A percentile compares a stretch with the other conserved stretches of the same genome.
Evolutionary conservation across 306 rosid species (phyloP).

Genomic region (Vigna radiata): DNA sequence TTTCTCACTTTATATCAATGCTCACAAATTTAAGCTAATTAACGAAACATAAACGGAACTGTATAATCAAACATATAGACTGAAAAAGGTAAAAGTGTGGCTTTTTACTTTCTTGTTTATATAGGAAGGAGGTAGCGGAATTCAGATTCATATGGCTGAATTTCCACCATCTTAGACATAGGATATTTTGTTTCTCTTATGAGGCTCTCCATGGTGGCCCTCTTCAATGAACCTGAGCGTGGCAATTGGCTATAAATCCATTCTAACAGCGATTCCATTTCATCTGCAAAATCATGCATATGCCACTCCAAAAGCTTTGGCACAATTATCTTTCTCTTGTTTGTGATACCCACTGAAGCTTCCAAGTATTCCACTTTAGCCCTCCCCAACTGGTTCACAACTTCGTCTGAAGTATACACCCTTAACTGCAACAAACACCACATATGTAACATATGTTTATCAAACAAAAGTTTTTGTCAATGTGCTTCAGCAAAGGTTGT

Average conservation of each 20-base stretch:
- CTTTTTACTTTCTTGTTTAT: slow-evolving; percentile 18
- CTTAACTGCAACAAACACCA: slow-evolving; percentile 66
- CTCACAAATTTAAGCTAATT: not conserved
- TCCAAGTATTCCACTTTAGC: slow-evolving; percentile 94
- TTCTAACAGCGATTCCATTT: slow-evolving; percentile 82
- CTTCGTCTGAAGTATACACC: slow-evolving; percentile 77
- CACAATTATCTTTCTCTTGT: slow-evolving; percentile 77
- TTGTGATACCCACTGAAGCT: slow-evolving; percentile 81
- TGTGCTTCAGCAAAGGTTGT: not conserved
- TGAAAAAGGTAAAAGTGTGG: not conserved
- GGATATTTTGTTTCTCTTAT: slow-evolving; percentile 67
- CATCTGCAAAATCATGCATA: slow-evolving; percentile 83
- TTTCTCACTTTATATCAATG: not conserved
- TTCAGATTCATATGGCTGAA: slow-evolving; percentile 74
- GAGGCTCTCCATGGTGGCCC: slow-evolving; percentile 69
- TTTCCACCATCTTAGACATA: slow-evolving; percentile 64
- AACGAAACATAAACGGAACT: not conserved
- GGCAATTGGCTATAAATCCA: slow-evolving; percentile 95
- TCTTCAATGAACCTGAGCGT: slow-evolving; percentile 71
- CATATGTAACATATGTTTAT: not conserved
- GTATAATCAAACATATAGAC: not conserved
- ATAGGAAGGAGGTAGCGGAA: slow-evolving; percentile 78
- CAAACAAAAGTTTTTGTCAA: not conserved
- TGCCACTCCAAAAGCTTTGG: slow-evolving; percentile 93
- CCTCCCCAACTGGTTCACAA: slow-evolving; percentile 74